Evolutionary conservation across 2,329 filamentous ascomycete genomes (phyloP), one percentile per base, ranked within the genome.

Genomic region (Claviceps africana): DNA sequence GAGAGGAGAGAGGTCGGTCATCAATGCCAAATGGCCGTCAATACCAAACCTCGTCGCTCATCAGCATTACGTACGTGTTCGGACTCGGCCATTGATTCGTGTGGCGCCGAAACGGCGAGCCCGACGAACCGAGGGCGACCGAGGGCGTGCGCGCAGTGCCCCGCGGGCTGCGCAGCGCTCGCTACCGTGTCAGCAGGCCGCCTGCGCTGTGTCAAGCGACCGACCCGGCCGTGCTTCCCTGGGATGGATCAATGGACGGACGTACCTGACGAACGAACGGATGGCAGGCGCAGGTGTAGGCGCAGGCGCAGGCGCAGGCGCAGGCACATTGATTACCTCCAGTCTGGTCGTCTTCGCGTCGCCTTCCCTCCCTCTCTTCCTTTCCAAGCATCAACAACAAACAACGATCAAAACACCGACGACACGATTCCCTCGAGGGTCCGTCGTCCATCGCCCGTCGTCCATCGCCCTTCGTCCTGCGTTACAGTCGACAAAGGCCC

Each of bases 401-500:
- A 70, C 71, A 68, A 66, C 68, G 72, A 70, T 69, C 64, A 62
- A 55, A 70, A 71, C 68, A 66, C 68, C 72, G 73, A 71, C 71
- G 72, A 67, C 67, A 72, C 67, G 65, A 69, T 70, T 72, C 68
- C 64, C 72, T 67, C 67, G 69, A 77, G 76, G 77, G 72, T 76
- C 72, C 72, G 69, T 70, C 72, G 76, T 80, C 77, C 25, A 25
- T 25, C 25, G 25, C 25, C 25, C 25, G 25, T 25, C 25, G 5
- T 25, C 25, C 25, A 25, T 25, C 25, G 25, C 5, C 25, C 25
- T 5, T 3, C 25, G 25, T 25, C 76, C 77, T 76, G 77, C 75
- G 77, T 80, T 77, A 77, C 77, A 77, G 77, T 75, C 72, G 25
- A 3, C 1, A 70, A 45, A 67, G 76, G 75, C 74, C 67, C 69